Base-by-base conservation (phyloP, 2,329 filamentous ascomycete species). In the Cryphonectria japonica region DNA sequence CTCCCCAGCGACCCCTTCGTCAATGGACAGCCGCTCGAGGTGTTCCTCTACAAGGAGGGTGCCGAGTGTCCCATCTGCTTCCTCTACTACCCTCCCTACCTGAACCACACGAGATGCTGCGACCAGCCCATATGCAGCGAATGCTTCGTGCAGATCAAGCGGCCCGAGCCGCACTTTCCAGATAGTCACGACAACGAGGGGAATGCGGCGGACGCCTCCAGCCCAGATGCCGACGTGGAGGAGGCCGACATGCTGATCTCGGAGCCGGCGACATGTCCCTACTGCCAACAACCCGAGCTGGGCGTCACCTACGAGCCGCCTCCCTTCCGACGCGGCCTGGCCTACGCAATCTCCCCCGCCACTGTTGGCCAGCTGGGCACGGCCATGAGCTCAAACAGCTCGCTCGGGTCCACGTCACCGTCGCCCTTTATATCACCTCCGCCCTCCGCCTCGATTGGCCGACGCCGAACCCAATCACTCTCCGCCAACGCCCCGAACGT, bases 121-220 rank as follows among this genome's bases (percentile, higher is more conserved):
- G 94, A 97, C 76, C 96, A 99, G 79, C 87, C 93, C 7, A 98
- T 99, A 73, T 99, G 96, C 82, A 98, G 95, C 59, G 96, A 99
- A 82, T 99, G 96, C 80, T 99, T 99, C 77, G 96, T 99, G 4
- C 96, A 99, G 80, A 99, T 99, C 79, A 98, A 98, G 80, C 89
- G 96, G 59, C 91, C 94, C 4, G 95, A 99, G 74, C 95, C 94
- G 13, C 93, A 98, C 79, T 89, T 94, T 54, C 93, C 94, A 1
- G 93, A 97, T 79, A 93, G 96, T 77, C 84, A 87, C 71, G 86
- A 85, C n/a, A 83, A 87, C 65, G 77, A 78, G 52, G 76, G 78
- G 14, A 71, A 74, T 41, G 75, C 77, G 41, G 75, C 77, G 32
- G 73, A 78, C 71, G 76, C 79, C 46, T 50, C 46, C n/a, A 82